Conservation (phyloP, 495 filamentous ascomycete species). For the Lasiosphaeria hispida region DNA sequence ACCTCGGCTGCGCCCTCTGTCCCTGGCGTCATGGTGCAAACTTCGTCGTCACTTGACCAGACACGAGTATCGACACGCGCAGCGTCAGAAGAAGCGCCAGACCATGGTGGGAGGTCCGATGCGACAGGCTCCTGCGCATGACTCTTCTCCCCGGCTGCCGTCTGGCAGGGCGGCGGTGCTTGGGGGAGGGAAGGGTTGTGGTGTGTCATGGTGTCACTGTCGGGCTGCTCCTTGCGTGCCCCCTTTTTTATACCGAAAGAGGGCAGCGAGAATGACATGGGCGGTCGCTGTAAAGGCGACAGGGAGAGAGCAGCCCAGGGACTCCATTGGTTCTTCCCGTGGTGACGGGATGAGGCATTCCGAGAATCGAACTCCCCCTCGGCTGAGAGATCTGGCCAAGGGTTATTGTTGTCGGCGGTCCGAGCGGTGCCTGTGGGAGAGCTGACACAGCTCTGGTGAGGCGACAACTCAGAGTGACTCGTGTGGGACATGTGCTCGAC, state of each 20-base stretch:
- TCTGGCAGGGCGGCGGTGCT: no score
- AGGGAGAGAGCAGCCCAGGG: neutral
- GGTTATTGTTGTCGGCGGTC: constrained; percentile 11
- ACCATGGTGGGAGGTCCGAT: neutral
- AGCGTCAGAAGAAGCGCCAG: neutral
- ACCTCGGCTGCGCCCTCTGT: no score
- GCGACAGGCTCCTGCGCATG: no score
- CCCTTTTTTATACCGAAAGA: no score
- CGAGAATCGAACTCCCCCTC: neutral
- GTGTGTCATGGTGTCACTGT: no score
- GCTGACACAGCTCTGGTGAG: neutral
- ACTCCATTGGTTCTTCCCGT: neutral
- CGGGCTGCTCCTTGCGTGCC: no score
- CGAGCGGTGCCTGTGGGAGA: neutral
- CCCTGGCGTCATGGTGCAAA: neutral
- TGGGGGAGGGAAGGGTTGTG: no score
- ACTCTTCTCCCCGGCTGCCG: no score
- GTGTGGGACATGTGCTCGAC: constrained; percentile 12
- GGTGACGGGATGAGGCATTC: neutral
- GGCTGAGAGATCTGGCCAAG: constrained; percentile 25
- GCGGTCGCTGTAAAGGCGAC: no score
- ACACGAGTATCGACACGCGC: neutral
- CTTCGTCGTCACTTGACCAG: neutral
- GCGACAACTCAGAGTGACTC: neutral
- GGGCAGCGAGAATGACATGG: no score